Evolutionary conservation across 805 yeast genomes (phyloP), one percentile per base, ranked within the genome.

Genomic region (Saccharomycopsis sp.): DNA sequence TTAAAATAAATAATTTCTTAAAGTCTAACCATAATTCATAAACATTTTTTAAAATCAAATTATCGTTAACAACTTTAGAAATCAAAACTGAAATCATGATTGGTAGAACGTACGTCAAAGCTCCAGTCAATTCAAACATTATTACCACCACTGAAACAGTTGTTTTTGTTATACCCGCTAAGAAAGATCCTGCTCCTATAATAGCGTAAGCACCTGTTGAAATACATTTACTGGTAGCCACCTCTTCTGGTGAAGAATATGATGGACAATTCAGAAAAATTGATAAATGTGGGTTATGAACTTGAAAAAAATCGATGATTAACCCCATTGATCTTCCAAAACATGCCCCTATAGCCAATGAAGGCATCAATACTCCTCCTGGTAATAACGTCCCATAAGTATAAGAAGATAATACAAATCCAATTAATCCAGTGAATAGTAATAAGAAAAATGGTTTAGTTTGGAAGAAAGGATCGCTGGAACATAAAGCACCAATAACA

Each of bases 141-240:
- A 86, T 74, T 5, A 85, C 88, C 14, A 84, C 95, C 5, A 80
- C 77, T 33, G 86, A 72, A 47, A 84, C 79, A 3, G 88, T 83
- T 60, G 85, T 70, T 48, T 84, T 74, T 3, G 95, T 83, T 13
- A 79, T 75, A 3, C 94, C 94, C 0, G 92, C 74, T 49, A 84
- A 64, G 41, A 83, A 80, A 1, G 94, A 69, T 0, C 87, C 94
- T 0, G 94, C 86, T 0, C 95, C 95, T 18, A 86, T 84, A 8
- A 85, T 80, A 0, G 94, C 94, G 53, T 85, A 86, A 0, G 88
- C 84, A 0, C 92, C 88, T 0, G 94, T 94, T 1, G 87, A 79
- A 8, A 85, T 76, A 50, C 92, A 76, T 42, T 64, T 56, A 17
- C 35, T 21, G 10, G 26, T 12, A 10, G 44, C 37, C n/a, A 39